A percentile compares a stretch with the other conserved stretches of the same genome.
phyloP scores from a whole-genome alignment of 2,329 filamentous ascomycete genomes.

The Alternaria dauci region DNA sequence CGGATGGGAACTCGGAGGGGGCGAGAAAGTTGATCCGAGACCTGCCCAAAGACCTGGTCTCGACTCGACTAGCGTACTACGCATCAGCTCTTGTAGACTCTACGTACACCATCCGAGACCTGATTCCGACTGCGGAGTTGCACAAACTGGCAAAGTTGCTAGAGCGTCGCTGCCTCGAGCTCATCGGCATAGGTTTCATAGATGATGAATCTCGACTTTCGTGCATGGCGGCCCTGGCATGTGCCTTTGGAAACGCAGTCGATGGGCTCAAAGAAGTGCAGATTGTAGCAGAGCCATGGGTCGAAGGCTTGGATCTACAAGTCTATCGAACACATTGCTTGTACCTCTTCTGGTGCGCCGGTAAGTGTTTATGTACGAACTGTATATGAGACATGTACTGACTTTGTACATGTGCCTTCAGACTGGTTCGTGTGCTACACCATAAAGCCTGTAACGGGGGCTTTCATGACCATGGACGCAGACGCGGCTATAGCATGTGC shows the following conservation, averaged over 20 bases:
- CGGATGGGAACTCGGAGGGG: constrained; percentile 6
- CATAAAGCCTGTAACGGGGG: not conserved
- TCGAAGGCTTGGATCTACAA: constrained; percentile 15
- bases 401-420: too few species aligned
- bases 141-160: not conserved
- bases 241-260: constrained; percentile 13
- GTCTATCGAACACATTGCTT: constrained; percentile 17
- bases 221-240: constrained; percentile 11
- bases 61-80: constrained; percentile 12
- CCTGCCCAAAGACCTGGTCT: not conserved
- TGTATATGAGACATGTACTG: too few species aligned
- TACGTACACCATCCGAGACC: constrained; percentile 1
- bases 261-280: constrained; percentile 16
- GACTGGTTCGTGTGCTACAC: constrained; percentile 22
- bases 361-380: too few species aligned
- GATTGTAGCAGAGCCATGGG: not conserved
- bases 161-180: constrained; percentile 3
- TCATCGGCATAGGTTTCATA: constrained; percentile 11
- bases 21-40: constrained; percentile 16
- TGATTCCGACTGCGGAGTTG: constrained; percentile 1
- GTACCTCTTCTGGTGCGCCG: constrained; percentile 25
- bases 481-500: not conserved
- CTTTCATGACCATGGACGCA: constrained; percentile 8
- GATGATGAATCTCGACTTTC: constrained; percentile 7
- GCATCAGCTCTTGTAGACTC: not conserved